These are phyloP conservation scores for Mycosphaerella sp. DNA, from an alignment of 2,329 filamentous ascomycete species.

Conservation along the genomic window DNA sequence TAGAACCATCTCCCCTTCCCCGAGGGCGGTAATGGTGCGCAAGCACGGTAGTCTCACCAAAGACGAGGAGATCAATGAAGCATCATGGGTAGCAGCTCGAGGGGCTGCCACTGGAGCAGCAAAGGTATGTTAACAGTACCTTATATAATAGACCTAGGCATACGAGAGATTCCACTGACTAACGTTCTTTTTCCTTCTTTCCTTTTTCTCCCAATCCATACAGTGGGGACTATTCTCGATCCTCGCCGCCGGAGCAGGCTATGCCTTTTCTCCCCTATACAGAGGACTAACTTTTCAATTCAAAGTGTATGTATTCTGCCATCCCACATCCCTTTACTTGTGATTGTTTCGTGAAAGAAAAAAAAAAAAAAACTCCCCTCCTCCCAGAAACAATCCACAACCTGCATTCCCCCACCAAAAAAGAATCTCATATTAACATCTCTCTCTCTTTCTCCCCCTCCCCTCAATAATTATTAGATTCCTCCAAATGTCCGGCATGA, in stretches of 20 bases:
- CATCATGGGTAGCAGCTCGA: slow-evolving; percentile 63
- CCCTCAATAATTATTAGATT: slow-evolving; percentile 48
- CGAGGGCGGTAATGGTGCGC: slow-evolving; percentile 13
- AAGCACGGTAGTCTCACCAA: slow-evolving; percentile 51
- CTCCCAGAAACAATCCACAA: no score
- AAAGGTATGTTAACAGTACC: slow-evolving; percentile 4
- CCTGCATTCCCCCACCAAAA: no score
- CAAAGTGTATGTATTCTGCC: slow-evolving; percentile 56
- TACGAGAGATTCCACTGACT: background rate
- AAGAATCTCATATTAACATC: no score
- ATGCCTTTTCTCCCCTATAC: slow-evolving; percentile 63
- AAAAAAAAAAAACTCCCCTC: no score
- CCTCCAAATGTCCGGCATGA: slow-evolving; percentile 79
- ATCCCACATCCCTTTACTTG: no score
- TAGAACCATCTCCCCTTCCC: no score
- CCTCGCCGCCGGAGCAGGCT: slow-evolving; percentile 56
- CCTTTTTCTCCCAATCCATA: background rate
- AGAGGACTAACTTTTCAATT: slow-evolving; percentile 66
- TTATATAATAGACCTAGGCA: background rate
- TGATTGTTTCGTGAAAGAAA: no score
- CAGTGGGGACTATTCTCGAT: slow-evolving; percentile 64
- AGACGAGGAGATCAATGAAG: slow-evolving; percentile 60
- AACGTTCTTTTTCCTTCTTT: background rate
- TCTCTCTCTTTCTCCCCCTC: no score
- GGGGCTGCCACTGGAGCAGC: slow-evolving; percentile 50